phyloP scores from a whole-genome alignment of 2,329 filamentous ascomycete genomes.

The Penicillium paneum region DNA sequence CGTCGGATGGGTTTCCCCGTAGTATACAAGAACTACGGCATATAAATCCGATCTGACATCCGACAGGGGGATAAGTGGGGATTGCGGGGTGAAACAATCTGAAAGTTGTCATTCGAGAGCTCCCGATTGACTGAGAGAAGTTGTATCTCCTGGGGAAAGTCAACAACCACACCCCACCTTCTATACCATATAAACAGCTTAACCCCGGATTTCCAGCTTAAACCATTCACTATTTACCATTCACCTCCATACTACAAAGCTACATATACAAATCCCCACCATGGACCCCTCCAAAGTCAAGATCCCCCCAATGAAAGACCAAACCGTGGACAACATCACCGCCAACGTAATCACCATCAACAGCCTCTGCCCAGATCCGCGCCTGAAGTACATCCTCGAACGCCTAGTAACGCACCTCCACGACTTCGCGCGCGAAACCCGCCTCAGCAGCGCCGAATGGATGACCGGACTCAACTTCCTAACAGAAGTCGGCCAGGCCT shows the following conservation, averaged over 20 bases:
- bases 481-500: conserved; percentile 69
- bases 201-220: background rate
- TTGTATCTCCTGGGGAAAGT: background rate
- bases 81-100: background rate
- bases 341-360: conserved; percentile 73
- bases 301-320: conserved; percentile 57
- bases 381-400: conserved; percentile 69
- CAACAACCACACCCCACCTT: background rate
- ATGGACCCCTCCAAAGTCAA: conserved; percentile 46
- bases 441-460: conserved; percentile 74
- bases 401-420: conserved; percentile 73
- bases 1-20: background rate
- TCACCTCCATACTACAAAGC: background rate
- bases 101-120: background rate
- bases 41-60: background rate
- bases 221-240: background rate
- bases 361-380: conserved; percentile 61
- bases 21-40: background rate
- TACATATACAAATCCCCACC: background rate
- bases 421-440: conserved; percentile 76
- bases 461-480: conserved; percentile 70
- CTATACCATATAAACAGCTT: background rate
- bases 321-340: conserved; percentile 77
- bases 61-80: background rate
- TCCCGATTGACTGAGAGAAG: background rate